These are phyloP conservation scores for Boletus bicolor DNA, from an alignment of 768 basidiomycete genomes.

Conservation along the genomic window DNA sequence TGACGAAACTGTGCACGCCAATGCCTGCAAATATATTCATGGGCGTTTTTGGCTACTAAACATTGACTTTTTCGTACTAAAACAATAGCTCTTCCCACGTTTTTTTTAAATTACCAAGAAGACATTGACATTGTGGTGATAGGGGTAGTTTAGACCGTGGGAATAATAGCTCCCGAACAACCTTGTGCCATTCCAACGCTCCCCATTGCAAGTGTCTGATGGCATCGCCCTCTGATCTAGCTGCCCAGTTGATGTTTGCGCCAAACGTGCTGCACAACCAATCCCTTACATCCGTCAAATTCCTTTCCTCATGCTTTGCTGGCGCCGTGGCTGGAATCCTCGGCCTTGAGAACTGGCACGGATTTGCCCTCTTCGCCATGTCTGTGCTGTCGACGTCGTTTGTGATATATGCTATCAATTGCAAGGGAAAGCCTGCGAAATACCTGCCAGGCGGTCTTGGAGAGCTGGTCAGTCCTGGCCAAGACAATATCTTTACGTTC, in stretches of 20 bases:
- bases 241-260: slow-evolving; percentile 60
- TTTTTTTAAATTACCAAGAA: no score
- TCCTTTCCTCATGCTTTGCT: slow-evolving; percentile 78
- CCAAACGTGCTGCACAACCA: slow-evolving; percentile 68
- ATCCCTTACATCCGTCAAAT: slow-evolving; percentile 64
- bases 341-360: slow-evolving; percentile 80
- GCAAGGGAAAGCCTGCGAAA: slow-evolving; percentile 58
- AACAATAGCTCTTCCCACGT: no score
- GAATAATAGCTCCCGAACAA: neutral
- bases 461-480: slow-evolving; percentile 78
- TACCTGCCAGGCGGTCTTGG: slow-evolving; percentile 60
- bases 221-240: slow-evolving; percentile 46
- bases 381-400: slow-evolving; percentile 67
- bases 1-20: no score
- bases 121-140: neutral
- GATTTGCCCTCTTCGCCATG: slow-evolving; percentile 73
- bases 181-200: neutral
- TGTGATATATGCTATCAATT: slow-evolving; percentile 67
- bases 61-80: no score
- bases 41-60: no score
- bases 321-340: slow-evolving; percentile 88
- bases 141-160: slow-evolving; percentile 15
- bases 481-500: slow-evolving; percentile 89
- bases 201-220: slow-evolving; percentile 24
- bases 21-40: no score